Base-by-base conservation (phyloP, 352 stramenopile genomes). In the Globisporangium spiculum region DNA sequence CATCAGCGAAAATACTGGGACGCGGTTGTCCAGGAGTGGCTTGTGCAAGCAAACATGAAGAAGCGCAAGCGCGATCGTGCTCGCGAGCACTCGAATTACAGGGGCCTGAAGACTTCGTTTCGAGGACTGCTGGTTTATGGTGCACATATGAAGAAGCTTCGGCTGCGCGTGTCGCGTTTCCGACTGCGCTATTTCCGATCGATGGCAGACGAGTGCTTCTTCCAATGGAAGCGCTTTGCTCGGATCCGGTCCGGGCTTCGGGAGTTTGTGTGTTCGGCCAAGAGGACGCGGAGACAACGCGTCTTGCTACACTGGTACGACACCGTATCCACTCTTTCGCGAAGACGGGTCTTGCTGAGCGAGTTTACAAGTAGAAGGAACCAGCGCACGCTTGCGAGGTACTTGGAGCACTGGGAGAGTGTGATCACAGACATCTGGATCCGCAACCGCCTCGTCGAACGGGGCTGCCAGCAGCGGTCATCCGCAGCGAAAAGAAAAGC, bases 341-440 rank as follows among this genome's bases (percentile, higher is more conserved):
- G 32, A 30, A 44, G 38, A 10, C 70, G 69, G 20, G 9, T 22
- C 22, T 59, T 60, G 22, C 60, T 78, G 52, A 53, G 57, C 6
- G 30, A 63, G 3, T 73, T 75, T 2, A 50, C 58, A 26, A 26
- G n/a, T 4, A 61, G 63, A 2, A 71, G 66, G 8, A 68, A 55
- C 5, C 24, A 24, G 5, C 67, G 67, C 3, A 30, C 68, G 0
- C 66, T 84, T 14, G 0, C 46, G 0, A 7, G 18, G 10, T 76
- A 67, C 58, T 76, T 87, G 30, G 68, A 52, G 24, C 79, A 84
- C 54, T 87, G 79, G 79, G 79, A 87, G 63, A 84, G 75, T 32
- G 79, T 84, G n/a, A 73, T 69, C 48, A 88, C 77, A 8, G 79
- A 88, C 30, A 57, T 32, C 46, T 88, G 79, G 76, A 67, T 82